Evolutionary conservation across 2,329 filamentous ascomycete genomes (phyloP).

Genomic region (Teratosphaeria pseudoeucalypti): DNA sequence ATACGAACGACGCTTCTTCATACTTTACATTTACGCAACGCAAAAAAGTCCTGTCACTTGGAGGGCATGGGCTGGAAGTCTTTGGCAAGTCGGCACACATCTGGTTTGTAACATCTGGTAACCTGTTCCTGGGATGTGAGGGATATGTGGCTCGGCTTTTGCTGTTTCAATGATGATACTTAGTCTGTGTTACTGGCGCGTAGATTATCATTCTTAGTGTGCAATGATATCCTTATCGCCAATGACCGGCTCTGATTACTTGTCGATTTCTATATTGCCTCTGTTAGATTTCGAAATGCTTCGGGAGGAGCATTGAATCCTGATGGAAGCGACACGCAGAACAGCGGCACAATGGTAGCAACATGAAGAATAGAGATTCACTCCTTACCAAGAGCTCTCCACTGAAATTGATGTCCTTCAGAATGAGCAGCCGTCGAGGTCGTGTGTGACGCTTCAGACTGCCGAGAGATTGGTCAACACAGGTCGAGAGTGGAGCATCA

Average conservation of each 20-base stretch:
- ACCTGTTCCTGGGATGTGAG: neutral
- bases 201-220: neutral
- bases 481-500: neutral
- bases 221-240: neutral
- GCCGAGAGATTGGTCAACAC: neutral
- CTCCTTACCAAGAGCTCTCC: neutral
- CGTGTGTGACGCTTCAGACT: neutral
- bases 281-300: neutral
- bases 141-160: neutral
- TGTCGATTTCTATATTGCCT: neutral
- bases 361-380: neutral
- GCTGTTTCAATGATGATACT: neutral
- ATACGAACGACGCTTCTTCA: neutral
- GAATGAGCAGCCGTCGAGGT: neutral
- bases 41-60: neutral
- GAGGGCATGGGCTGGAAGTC: neutral
- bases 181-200: neutral
- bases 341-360: neutral
- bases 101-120: neutral
- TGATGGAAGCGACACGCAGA: neutral
- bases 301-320: neutral
- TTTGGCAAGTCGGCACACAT: neutral
- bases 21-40: neutral
- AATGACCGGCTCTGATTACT: neutral
- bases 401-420: neutral